Evolutionary conservation across 2,329 filamentous ascomycete genomes (phyloP).

Genomic region (Passalora sequoiae): DNA sequence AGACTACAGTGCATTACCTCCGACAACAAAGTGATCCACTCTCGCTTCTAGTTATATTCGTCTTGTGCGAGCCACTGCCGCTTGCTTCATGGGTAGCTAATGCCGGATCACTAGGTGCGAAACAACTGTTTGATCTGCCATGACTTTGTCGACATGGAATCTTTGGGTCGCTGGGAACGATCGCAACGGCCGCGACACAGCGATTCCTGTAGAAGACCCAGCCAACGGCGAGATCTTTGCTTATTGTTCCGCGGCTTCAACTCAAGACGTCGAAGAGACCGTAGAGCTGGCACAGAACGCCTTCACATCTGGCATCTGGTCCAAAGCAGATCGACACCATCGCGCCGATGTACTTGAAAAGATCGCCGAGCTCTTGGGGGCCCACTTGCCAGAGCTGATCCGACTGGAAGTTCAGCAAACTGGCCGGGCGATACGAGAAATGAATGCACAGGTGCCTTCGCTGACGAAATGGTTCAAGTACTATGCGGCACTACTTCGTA

Average conservation of each 20-base stretch:
- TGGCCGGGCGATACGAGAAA: constrained; percentile 63
- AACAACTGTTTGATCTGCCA: no score
- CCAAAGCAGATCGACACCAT: constrained; percentile 50
- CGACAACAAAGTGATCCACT: no score
- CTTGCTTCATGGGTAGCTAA: no score
- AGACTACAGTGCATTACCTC: no score
- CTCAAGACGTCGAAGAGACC: constrained; percentile 62
- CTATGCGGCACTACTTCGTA: constrained; percentile 62
- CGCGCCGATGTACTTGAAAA: constrained; percentile 60
- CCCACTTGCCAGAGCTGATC: constrained; percentile 53
- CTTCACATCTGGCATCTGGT: constrained; percentile 59
- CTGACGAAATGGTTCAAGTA: constrained; percentile 67
- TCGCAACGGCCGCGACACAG: constrained; percentile 40
- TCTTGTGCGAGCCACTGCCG: no score
- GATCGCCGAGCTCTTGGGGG: constrained; percentile 52
- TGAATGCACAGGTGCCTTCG: constrained; percentile 63
- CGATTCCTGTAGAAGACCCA: constrained; percentile 52
- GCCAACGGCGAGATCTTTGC: constrained; percentile 51
- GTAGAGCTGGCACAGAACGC: constrained; percentile 65
- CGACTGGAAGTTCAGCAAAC: constrained; percentile 62
- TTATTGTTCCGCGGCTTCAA: constrained; percentile 57
- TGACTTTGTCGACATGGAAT: constrained; percentile 13
- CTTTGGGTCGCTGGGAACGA: constrained; percentile 45
- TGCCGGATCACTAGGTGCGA: no score
- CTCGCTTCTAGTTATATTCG: no score